Conservation (phyloP, 805 yeast species). For the Ogataea trehaloabstinens region DNA sequence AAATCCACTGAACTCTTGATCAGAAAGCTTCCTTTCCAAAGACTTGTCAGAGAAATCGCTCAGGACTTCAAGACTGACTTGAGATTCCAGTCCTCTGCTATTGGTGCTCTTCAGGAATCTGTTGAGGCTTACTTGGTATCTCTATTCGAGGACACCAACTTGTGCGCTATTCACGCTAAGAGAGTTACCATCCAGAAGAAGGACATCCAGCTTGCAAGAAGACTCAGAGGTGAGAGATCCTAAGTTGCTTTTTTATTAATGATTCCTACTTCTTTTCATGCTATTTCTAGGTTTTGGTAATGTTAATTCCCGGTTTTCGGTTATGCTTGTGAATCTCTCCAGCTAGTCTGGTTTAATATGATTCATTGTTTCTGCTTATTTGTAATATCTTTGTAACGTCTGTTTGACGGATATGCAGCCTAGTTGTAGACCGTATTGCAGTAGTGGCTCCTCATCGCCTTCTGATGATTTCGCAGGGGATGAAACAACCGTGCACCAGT, state of each 20-base stretch:
- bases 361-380: background rate
- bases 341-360: background rate
- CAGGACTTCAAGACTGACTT: slow-evolving; percentile 90
- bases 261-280: slow-evolving; percentile 34
- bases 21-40: slow-evolving; percentile 96
- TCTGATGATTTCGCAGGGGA: background rate
- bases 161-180: slow-evolving; percentile 76
- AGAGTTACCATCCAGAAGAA: slow-evolving; percentile 84
- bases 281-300: slow-evolving; percentile 15
- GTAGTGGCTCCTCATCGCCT: background rate
- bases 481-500: background rate
- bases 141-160: slow-evolving; percentile 71
- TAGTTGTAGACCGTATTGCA: too few species aligned
- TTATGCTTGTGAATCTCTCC: background rate
- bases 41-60: slow-evolving; percentile 94
- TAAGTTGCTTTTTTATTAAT: slow-evolving; percentile 51
- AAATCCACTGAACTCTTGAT: slow-evolving; percentile 92
- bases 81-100: slow-evolving; percentile 96
- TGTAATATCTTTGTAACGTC: too few species aligned
- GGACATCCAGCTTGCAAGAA: slow-evolving; percentile 76
- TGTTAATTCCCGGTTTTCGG: slow-evolving; percentile 12
- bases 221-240: slow-evolving; percentile 96
- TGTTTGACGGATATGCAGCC: too few species aligned
- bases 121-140: slow-evolving; percentile 83
- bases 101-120: slow-evolving; percentile 97